These are phyloP conservation scores for Bruguiera hainesii DNA, from an alignment of 441 rosid genomes.

Conservation along the genomic window DNA sequence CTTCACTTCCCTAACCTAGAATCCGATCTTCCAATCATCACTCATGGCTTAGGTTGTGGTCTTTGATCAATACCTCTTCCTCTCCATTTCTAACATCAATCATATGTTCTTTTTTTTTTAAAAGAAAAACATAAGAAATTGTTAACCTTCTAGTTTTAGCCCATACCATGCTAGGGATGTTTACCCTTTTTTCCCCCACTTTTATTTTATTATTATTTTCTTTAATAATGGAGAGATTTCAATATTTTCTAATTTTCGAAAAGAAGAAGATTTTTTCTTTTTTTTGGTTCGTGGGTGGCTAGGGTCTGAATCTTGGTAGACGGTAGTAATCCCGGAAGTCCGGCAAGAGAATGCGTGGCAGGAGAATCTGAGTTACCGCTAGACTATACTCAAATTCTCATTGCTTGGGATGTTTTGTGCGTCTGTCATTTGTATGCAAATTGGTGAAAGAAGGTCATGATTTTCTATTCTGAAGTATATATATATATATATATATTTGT, in stretches of 20 bases:
- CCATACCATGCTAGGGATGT: background rate
- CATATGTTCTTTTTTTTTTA: too few species aligned
- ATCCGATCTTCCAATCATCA: conserved; percentile 11
- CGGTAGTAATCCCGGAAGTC: too few species aligned
- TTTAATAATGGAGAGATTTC: too few species aligned
- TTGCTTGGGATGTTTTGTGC: background rate
- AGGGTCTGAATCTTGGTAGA: too few species aligned
- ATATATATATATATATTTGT: background rate
- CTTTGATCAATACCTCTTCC: background rate
- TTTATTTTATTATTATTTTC: too few species aligned
- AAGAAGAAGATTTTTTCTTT: too few species aligned
- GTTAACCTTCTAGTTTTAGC: background rate
- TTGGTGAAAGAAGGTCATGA: background rate
- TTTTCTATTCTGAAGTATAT: background rate
- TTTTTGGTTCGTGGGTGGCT: too few species aligned
- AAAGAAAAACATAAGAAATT: background rate
- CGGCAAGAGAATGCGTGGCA: too few species aligned
- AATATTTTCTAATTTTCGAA: too few species aligned
- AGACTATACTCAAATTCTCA: too few species aligned
- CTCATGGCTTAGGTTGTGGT: background rate
- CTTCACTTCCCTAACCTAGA: conserved; percentile 5
- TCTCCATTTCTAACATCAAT: background rate
- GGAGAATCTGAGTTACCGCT: too few species aligned
- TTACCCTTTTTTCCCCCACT: too few species aligned
- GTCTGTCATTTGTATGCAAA: background rate